Conservation (phyloP, 2,329 filamentous ascomycete species). For the Leptographium radiaticola region DNA sequence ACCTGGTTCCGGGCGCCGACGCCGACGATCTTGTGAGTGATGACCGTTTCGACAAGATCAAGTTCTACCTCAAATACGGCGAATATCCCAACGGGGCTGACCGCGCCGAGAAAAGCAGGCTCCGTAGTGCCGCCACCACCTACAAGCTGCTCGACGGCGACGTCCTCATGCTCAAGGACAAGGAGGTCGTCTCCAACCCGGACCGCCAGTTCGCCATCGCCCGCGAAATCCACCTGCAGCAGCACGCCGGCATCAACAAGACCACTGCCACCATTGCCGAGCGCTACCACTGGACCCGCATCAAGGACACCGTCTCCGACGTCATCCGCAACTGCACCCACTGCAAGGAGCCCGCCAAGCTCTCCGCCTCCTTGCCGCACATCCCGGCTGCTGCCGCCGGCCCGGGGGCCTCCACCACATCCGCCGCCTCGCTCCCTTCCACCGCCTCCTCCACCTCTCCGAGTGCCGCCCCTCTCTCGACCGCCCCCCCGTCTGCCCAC, state of each 20-base stretch:
- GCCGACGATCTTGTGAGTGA: conserved; percentile 78
- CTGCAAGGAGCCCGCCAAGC: conserved; percentile 69
- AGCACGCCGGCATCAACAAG: conserved; percentile 94
- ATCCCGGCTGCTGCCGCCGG: neutral
- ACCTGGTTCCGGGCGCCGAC: conserved; percentile 42
- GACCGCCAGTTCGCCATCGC: conserved; percentile 85
- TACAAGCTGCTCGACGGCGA: conserved; percentile 73
- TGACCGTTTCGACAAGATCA: conserved; percentile 97
- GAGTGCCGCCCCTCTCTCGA: neutral
- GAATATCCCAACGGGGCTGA: conserved; percentile 90
- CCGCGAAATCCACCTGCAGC: conserved; percentile 55
- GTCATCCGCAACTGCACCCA: conserved; percentile 85
- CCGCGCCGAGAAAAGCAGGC: conserved; percentile 86
- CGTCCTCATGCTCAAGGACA: conserved; percentile 91
- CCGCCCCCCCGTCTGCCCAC: neutral
- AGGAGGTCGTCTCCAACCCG: conserved; percentile 89
- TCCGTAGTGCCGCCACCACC: conserved; percentile 86
- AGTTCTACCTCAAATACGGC: conserved; percentile 88
- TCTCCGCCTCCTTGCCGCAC: conserved; percentile 15
- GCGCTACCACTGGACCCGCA: conserved; percentile 92
- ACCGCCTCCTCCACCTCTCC: conserved; percentile 1
- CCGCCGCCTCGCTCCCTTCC: conserved; percentile 3
- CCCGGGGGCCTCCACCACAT: neutral
- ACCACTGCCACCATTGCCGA: conserved; percentile 90
- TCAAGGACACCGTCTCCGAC: conserved; percentile 92